phyloP scores from a whole-genome alignment of 2,329 filamentous ascomycete genomes.

The Arachnomyces sp. region DNA sequence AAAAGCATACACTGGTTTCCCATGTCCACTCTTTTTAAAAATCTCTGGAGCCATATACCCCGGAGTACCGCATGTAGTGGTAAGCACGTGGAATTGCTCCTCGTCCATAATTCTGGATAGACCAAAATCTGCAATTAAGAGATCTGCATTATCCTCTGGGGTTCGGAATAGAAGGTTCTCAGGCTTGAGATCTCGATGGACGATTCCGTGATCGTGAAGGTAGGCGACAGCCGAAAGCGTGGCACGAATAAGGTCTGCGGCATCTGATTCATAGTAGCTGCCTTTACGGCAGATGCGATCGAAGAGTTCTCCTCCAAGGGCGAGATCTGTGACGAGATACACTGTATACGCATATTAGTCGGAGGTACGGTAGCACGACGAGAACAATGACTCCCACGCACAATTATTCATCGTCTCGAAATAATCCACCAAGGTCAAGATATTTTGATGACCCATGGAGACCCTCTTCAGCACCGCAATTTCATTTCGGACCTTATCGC shows the following conservation, averaged over 20 bases:
- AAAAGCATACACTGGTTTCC: conserved; percentile 72
- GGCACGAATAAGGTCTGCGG: conserved; percentile 86
- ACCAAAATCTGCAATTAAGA: conserved; percentile 95
- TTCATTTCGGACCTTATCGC: conserved; percentile 76
- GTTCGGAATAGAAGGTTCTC: conserved; percentile 96
- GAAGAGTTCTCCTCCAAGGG: conserved; percentile 91
- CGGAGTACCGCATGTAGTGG: conserved; percentile 93
- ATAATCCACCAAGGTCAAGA: conserved; percentile 94
- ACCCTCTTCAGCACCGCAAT: conserved; percentile 95
- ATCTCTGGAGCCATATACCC: conserved; percentile 99
- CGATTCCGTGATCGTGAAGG: conserved; percentile 95
- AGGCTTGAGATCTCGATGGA: conserved; percentile 94
- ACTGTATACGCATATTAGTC: conserved; percentile 39
- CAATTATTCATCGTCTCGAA: conserved; percentile 99
- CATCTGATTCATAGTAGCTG: conserved; percentile 96
- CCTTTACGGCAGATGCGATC: conserved; percentile 98
- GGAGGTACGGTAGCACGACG: not conserved
- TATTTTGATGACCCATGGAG: conserved; percentile 99
- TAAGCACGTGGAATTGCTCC: conserved; percentile 94
- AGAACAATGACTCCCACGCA: conserved; percentile 29
- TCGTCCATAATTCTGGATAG: conserved; percentile 97
- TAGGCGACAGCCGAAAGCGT: conserved; percentile 97
- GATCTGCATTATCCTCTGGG: conserved; percentile 92
- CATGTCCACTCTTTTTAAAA: conserved; percentile 96
- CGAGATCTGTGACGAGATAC: conserved; percentile 94